Conservation (phyloP, 371 early-diverging fungal genomes). For the Rhizopus arrhizus region DNA sequence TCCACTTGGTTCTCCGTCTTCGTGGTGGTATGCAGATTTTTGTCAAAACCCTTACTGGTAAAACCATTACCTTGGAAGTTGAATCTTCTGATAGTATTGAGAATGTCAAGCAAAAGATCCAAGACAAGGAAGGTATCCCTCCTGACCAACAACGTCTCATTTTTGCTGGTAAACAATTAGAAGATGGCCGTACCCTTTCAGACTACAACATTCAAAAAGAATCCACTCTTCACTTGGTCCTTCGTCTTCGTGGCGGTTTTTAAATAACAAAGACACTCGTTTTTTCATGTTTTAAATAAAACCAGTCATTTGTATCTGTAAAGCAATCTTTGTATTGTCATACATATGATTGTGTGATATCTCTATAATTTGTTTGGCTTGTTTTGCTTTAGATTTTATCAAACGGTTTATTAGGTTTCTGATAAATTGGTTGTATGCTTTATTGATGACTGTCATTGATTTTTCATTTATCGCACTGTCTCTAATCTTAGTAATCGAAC, state of each 20-base stretch:
- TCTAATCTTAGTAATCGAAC: too few relatives aligned
- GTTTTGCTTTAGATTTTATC: too few relatives aligned
- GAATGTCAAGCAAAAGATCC: constrained; percentile 14
- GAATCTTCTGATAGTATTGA: constrained; percentile 23
- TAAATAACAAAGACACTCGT: not conserved
- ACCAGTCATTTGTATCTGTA: too few relatives aligned
- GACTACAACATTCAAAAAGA: constrained; percentile 57
- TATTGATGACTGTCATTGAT: too few relatives aligned
- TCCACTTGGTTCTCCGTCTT: constrained; percentile 93
- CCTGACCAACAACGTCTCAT: constrained; percentile 98
- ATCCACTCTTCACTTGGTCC: constrained; percentile 80
- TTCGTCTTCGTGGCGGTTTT: constrained; percentile 89
- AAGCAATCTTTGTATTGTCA: too few relatives aligned
- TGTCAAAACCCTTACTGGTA: constrained; percentile 76
- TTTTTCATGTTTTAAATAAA: not conserved
- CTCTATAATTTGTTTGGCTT: too few relatives aligned
- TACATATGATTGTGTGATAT: too few relatives aligned
- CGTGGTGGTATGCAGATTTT: constrained; percentile 86
- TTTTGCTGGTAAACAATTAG: constrained; percentile 98
- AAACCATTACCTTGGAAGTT: constrained; percentile 70
- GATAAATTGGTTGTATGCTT: too few relatives aligned
- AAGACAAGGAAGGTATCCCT: constrained; percentile 37
- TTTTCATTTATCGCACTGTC: too few relatives aligned
- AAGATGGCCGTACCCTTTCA: constrained; percentile 86
- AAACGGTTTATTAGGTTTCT: too few relatives aligned